These are phyloP conservation scores for Globisporangium cederbergense DNA, from an alignment of 352 stramenopile species.

Conservation along the genomic window DNA sequence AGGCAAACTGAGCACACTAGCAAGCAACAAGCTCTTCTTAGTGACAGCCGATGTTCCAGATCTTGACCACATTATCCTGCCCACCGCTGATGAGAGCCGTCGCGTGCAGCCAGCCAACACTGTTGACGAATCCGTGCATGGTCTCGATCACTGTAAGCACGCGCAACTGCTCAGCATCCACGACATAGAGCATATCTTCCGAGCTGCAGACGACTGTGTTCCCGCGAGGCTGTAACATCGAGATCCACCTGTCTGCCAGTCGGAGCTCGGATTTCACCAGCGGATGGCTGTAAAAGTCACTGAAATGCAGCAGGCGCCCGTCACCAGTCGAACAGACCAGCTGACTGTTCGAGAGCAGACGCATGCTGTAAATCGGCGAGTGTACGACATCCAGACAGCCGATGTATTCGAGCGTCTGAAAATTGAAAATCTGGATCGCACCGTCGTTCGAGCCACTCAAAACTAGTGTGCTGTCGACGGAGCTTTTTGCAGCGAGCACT, in stretches of 20 bases:
- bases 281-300: constrained; percentile 16
- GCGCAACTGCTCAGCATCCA: constrained; percentile 37
- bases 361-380: constrained; percentile 55
- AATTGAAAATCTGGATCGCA: constrained; percentile 67
- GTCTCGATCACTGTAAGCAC: constrained; percentile 42
- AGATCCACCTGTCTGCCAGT: constrained; percentile 58
- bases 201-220: constrained; percentile 49
- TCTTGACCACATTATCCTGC: constrained; percentile 71
- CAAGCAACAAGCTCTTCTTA: not conserved
- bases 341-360: constrained; percentile 20
- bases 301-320: constrained; percentile 49
- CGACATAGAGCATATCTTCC: constrained; percentile 55
- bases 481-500: constrained; percentile 26
- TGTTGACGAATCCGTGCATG: constrained; percentile 62
- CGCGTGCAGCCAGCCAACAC: constrained; percentile 48
- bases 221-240: constrained; percentile 43
- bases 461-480: constrained; percentile 21
- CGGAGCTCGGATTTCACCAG: constrained; percentile 32
- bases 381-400: constrained; percentile 37
- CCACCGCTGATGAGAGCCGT: constrained; percentile 43
- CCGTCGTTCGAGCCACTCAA: constrained; percentile 72
- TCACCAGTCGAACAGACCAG: constrained; percentile 72
- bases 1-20: constrained; percentile 4
- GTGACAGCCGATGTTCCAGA: constrained; percentile 45
- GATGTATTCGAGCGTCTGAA: constrained; percentile 36